Base-by-base conservation (phyloP, 768 basidiomycete genomes). In the Daedaleopsis sinensis region DNA sequence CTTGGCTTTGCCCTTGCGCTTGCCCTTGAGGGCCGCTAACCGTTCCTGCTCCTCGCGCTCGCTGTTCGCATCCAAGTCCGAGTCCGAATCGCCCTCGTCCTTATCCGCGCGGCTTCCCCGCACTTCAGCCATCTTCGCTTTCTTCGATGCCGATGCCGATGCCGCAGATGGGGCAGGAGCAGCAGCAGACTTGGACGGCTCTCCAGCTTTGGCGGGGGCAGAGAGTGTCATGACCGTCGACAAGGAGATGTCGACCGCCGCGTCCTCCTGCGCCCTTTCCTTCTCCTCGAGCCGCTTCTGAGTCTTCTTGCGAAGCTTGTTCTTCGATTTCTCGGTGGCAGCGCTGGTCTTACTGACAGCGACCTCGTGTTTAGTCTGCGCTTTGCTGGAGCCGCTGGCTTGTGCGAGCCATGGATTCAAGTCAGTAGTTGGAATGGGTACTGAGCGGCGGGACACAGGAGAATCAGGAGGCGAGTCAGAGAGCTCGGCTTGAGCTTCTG, bases 341-440 rank as follows among this genome's bases (percentile, higher is more conserved):
- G 78, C 79, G 65, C 88, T 89, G 61, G 83, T 81, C 67, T 93
- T 94, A 65, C 83, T 81, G 21, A 93, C 83, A 4, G 85, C 73
- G 11, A 91, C 79, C 60, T 89, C 84, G 72, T 94, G 96, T 63
- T 83, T 84, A 72, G 90, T 93, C 61, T 86, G 85, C 0, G 86
- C 74, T 55, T 85, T 89, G 21, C 74, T 71, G 4, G 79, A 68
- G 1, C 78, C 52, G 8, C 73, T 62, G 9, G 72, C 58, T 7
- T 62, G 66, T 1, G 76, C 74, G 18, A 97, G 87, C 94, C 96
- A 98, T 11, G 96, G 96, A 72, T 98, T 98, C 18, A 42, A 36
- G 1, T 55, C 55, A 37, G 66, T 63, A 11, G 61, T 39, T 1
- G 58, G 71, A 8, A 59, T 72, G 69, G 38, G 57, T 27, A 36